Evolutionary conservation across 1,284 basidiomycete species (phyloP).

Genomic region (Sporisorium graminicola): DNA sequence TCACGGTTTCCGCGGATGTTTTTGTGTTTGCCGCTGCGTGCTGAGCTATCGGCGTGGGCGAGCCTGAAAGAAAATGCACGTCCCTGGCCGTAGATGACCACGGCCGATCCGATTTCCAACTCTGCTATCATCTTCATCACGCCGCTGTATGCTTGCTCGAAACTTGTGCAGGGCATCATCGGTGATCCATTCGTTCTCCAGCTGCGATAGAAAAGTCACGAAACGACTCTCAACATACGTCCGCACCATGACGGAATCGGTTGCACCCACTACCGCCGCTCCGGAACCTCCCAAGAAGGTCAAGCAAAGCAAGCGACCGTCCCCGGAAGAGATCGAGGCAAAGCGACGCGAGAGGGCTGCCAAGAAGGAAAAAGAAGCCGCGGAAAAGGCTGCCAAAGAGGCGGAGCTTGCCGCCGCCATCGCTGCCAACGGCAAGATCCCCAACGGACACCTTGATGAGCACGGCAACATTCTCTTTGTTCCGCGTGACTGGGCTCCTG

Average conservation of each 20-base stretch:
- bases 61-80: neutral
- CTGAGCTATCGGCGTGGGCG: conserved; percentile 16
- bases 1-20: conserved; percentile 8
- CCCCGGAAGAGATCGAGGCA: conserved; percentile 51
- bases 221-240: neutral
- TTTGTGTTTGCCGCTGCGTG: conserved; percentile 2
- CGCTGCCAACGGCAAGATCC: conserved; percentile 48
- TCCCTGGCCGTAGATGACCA: neutral
- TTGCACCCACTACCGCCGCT: neutral
- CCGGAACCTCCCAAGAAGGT: conserved; percentile 20
- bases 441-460: conserved; percentile 44
- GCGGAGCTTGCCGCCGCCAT: conserved; percentile 46
- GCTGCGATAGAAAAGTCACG: neutral
- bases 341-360: conserved; percentile 41
- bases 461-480: conserved; percentile 42
- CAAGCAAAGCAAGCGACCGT: conserved; percentile 37
- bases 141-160: conserved; percentile 11
- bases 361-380: conserved; percentile 55
- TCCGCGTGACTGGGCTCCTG: conserved; percentile 47
- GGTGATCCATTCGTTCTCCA: neutral
- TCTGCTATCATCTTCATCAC: neutral
- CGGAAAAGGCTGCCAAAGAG: conserved; percentile 43
- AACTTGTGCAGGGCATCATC: neutral
- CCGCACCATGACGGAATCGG: conserved; percentile 22
- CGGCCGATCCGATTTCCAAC: neutral